A percentile compares a stretch with the other conserved stretches of the same genome.
Conservation (phyloP, 2,329 filamentous ascomycete species). For the Erysiphe pulchra region DNA sequence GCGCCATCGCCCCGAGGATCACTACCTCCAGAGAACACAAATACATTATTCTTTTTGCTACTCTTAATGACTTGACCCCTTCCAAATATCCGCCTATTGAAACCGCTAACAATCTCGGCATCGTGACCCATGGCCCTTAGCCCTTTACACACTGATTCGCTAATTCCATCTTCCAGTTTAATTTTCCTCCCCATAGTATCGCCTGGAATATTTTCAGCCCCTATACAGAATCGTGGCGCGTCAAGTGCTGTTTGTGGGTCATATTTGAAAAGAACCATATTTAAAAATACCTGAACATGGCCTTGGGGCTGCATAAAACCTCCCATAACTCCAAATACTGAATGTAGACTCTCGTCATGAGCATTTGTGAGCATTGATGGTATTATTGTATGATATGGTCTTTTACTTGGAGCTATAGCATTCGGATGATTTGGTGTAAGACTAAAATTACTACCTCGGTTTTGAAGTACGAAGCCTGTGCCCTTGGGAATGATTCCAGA, state of each 20-base stretch:
- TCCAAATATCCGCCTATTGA: no score
- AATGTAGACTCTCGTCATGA: constrained; percentile 48
- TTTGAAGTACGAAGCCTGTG: constrained; percentile 85
- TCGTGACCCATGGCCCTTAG: constrained; percentile 47
- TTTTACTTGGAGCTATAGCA: constrained; percentile 50
- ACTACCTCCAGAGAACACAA: no score
- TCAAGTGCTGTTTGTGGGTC: constrained; percentile 77
- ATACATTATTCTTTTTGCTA: no score
- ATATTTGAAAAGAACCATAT: constrained; percentile 60
- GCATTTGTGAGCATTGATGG: constrained; percentile 68
- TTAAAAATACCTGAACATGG: constrained; percentile 77
- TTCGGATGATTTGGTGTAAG: constrained; percentile 54
- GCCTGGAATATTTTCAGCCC: constrained; percentile 38
- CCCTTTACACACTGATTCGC: constrained; percentile 37
- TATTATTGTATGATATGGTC: constrained; percentile 96
- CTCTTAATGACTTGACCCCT: no score
- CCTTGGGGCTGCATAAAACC: constrained; percentile 97
- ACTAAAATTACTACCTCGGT: constrained; percentile 70
- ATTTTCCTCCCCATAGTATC: constrained; percentile 33
- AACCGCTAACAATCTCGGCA: constrained; percentile 16
- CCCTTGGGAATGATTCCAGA: constrained; percentile 61
- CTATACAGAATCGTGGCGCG: constrained; percentile 73
- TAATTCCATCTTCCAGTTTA: constrained; percentile 62
- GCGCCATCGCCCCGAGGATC: no score
- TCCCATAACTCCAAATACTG: constrained; percentile 88